Percentiles rank a stretch among this genome's conserved stretches.
Conservation (phyloP, 2,329 filamentous ascomycete species). For the Aspergillus floridensis region DNA sequence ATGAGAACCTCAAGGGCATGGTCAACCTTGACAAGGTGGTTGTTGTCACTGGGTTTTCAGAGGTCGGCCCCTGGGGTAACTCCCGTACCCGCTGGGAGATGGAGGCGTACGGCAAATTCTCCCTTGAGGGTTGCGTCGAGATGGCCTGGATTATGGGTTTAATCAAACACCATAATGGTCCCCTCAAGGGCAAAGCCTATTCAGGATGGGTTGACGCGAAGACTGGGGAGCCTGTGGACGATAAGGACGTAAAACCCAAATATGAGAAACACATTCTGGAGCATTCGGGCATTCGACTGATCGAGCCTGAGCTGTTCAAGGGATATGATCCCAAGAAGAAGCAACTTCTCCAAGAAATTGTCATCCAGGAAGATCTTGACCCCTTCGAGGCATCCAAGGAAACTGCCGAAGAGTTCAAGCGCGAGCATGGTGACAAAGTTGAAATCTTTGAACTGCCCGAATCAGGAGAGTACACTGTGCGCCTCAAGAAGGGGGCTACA, state of each 20-base stretch:
- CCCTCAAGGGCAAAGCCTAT: slow-evolving; percentile 93
- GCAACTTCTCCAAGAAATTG: slow-evolving; percentile 94
- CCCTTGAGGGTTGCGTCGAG: slow-evolving; percentile 94
- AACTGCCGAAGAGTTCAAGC: slow-evolving; percentile 94
- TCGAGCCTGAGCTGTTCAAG: slow-evolving; percentile 94
- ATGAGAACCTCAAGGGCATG: slow-evolving; percentile 89
- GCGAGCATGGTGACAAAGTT: slow-evolving; percentile 94
- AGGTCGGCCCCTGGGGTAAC: slow-evolving; percentile 87
- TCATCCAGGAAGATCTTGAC: slow-evolving; percentile 94
- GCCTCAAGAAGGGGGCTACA: slow-evolving; percentile 90
- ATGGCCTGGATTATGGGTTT: slow-evolving; percentile 99
- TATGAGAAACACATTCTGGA: slow-evolving; percentile 97
- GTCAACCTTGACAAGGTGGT: slow-evolving; percentile 98
- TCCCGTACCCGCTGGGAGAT: slow-evolving; percentile 98
- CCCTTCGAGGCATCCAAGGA: slow-evolving; percentile 97
- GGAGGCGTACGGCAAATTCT: slow-evolving; percentile 96
- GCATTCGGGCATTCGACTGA: slow-evolving; percentile 94
- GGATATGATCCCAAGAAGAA: slow-evolving; percentile 99
- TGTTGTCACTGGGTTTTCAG: slow-evolving; percentile 93
- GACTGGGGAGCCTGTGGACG: slow-evolving; percentile 90
- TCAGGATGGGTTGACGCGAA: slow-evolving; percentile 95
- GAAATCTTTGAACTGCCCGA: slow-evolving; percentile 95
- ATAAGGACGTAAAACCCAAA: slow-evolving; percentile 96
- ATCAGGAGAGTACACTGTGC: slow-evolving; percentile 89
- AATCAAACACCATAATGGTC: slow-evolving; percentile 97